Base-by-base conservation (phyloP, 2,329 filamentous ascomycete genomes). In the Cercospora janseana region DNA sequence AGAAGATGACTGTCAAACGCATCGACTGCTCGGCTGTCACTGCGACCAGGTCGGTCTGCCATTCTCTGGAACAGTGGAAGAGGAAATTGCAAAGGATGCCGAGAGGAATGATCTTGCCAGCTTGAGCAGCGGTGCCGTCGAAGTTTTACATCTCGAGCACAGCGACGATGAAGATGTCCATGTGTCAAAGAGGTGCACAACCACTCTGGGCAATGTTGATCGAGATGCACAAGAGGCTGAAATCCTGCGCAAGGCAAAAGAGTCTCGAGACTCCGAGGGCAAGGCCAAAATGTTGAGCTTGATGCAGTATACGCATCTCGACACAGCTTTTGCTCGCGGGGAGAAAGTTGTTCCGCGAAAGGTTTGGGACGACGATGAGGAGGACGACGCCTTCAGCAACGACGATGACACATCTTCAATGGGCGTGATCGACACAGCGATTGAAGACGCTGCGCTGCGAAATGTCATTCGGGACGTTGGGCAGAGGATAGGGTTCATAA, bases 1-100 rank as follows among this genome's bases (percentile, higher is more conserved):
- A 51, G 73, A 74, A 8, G 73, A 76, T 7, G 71, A 69, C 5
- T 86, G 85, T 49, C 81, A 85, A 61, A 88, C 85, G 2, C 85
- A 88, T 63, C 80, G 86, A 44, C 68, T 87, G 1, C 67, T 88
- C 0, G 78, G 77, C 0, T 88, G 85, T 66, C 66, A 67, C 1
- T 88, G 85, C 62, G 75, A 74, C 4, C 83, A 83, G 0, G 71
- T 65, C 6, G 83, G 82, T 7, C 58, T 54, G 18, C 57, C 58
- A 8, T 49, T 58, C n/a, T 46, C 58, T 1, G 65, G 64, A 13
- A 49, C 27, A 20, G 42, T 43, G 6, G 59, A 60, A 1, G 64
- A 67, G 4, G 52, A 51, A 1, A 42, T 29, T 4, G 21, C 47
- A 3, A 26, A 47, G 20, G 32, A 40, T n/a, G 32, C 26, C 5